A percentile compares a stretch with the other conserved stretches of the same genome.
phyloP scores from a whole-genome alignment of 192 early-diverging fungal species.

The Coemansia sp. region DNA sequence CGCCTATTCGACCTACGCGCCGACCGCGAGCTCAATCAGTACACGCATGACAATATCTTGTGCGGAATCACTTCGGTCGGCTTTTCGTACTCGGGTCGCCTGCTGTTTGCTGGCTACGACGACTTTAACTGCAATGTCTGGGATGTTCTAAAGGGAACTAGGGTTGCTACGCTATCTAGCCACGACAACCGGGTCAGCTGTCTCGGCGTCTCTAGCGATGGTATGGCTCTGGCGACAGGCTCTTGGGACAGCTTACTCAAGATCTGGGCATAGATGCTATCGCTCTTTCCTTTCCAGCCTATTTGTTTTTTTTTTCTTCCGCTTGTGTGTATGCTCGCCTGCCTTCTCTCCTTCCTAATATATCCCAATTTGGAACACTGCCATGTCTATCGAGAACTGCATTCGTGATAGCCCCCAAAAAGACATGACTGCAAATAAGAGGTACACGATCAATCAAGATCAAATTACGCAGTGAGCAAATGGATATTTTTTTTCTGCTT shows the following conservation, averaged over 20 bases:
- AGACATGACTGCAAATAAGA: background rate
- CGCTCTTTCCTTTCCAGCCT: background rate
- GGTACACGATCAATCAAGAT: background rate
- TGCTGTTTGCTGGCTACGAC: slow-evolving; percentile 98
- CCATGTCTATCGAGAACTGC: background rate
- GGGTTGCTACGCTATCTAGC: slow-evolving; percentile 87
- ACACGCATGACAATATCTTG: slow-evolving; percentile 97
- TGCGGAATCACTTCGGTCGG: slow-evolving; percentile 98
- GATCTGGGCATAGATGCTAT: slow-evolving; percentile 62
- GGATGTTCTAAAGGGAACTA: slow-evolving; percentile 96
- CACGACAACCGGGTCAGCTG: slow-evolving; percentile 98
- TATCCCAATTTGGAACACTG: background rate
- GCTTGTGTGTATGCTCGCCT: background rate
- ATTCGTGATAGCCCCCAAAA: background rate
- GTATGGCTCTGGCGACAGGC: slow-evolving; percentile 98
- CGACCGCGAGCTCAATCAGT: slow-evolving; percentile 97
- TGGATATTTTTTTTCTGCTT: background rate
- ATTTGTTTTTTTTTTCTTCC: slow-evolving; percentile 3
- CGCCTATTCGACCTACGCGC: slow-evolving; percentile 96
- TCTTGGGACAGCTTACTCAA: slow-evolving; percentile 98
- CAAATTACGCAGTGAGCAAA: background rate
- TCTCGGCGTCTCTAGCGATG: slow-evolving; percentile 93
- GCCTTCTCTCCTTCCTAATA: background rate
- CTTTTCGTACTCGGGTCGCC: slow-evolving; percentile 93
- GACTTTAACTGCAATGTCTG: slow-evolving; percentile 99